Conservation (phyloP, 352 stramenopile genomes). For the Phytophthora pinifolia region DNA sequence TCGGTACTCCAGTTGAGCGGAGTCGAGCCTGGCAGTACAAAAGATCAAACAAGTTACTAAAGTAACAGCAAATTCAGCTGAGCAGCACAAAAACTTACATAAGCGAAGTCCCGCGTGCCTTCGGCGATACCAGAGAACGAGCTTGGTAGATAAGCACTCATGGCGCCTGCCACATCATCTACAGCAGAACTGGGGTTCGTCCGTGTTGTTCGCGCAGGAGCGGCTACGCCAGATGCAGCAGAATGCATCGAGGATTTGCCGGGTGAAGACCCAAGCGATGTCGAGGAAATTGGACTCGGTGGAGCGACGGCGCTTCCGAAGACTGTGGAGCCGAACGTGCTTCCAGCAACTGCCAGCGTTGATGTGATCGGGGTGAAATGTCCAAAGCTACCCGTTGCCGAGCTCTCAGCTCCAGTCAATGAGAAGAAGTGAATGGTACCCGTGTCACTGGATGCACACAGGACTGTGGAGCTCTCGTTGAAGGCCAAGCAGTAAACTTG, state of each 20-base stretch:
- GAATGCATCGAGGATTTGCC: constrained; percentile 13
- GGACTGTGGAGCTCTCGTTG: constrained; percentile 91
- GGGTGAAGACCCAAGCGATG: constrained; percentile 14
- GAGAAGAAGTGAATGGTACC: constrained; percentile 97
- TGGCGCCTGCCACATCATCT: constrained; percentile 65
- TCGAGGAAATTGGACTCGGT: constrained; percentile 7
- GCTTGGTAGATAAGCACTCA: constrained; percentile 74
- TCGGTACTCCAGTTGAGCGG: constrained; percentile 65
- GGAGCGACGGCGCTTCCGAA: constrained; percentile 35
- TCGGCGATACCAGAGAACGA: constrained; percentile 82
- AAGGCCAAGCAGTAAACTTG: constrained; percentile 97
- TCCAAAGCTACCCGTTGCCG: constrained; percentile 75
- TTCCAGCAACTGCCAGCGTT: constrained; percentile 69
- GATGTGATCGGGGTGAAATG: constrained; percentile 76
- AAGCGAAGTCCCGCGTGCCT: constrained; percentile 87
- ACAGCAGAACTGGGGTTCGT: constrained; percentile 48
- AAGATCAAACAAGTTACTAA: constrained; percentile 5
- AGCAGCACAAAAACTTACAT: constrained; percentile 41
- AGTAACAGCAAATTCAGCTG: background rate
- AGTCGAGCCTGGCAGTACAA: constrained; percentile 54
- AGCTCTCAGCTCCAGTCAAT: constrained; percentile 68
- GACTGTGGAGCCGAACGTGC: constrained; percentile 52
- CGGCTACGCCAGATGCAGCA: constrained; percentile 2
- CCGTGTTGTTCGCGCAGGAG: constrained; percentile 23
- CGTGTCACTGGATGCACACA: constrained; percentile 96